phyloP scores from a whole-genome alignment of 352 stramenopile genomes.

The Globisporangium takayamanum region DNA sequence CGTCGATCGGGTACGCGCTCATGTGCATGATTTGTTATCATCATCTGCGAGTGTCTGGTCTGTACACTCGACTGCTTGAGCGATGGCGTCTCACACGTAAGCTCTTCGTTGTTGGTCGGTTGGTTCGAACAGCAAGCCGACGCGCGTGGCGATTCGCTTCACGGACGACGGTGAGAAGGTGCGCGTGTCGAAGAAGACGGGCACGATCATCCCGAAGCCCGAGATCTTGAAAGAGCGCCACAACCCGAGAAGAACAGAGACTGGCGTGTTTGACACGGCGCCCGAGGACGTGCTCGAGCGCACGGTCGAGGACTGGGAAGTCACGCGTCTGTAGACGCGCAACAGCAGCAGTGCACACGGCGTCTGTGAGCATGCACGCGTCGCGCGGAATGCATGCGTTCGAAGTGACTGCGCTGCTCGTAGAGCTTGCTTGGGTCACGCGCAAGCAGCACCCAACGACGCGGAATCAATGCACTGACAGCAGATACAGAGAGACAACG shows the following conservation, averaged over 20 bases:
- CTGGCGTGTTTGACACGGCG: slow-evolving; percentile 69
- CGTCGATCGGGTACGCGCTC: slow-evolving; percentile 46
- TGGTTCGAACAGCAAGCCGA: slow-evolving; percentile 43
- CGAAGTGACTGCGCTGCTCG: too few species aligned
- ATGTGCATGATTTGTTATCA: background rate
- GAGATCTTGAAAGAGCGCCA: slow-evolving; percentile 87
- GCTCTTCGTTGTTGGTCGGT: background rate
- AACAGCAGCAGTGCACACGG: background rate
- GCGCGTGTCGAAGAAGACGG: slow-evolving; percentile 92
- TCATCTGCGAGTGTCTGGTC: background rate
- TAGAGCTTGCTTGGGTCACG: too few species aligned
- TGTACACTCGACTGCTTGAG: background rate
- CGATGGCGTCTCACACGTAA: background rate
- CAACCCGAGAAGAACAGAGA: slow-evolving; percentile 79
- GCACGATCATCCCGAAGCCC: slow-evolving; percentile 94
- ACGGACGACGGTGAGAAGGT: slow-evolving; percentile 93
- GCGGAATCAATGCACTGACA: too few species aligned
- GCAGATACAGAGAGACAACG: too few species aligned
- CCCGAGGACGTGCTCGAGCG: slow-evolving; percentile 76
- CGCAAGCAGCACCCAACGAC: too few species aligned
- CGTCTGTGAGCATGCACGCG: too few species aligned
- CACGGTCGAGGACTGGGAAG: slow-evolving; percentile 72
- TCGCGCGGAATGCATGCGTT: too few species aligned
- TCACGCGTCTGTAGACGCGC: slow-evolving; percentile 52
- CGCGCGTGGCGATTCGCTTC: slow-evolving; percentile 72